Percentiles rank a stretch among this genome's conserved stretches.
phyloP scores from a whole-genome alignment of 441 rosid species.

The Gossypium trilobum region DNA sequence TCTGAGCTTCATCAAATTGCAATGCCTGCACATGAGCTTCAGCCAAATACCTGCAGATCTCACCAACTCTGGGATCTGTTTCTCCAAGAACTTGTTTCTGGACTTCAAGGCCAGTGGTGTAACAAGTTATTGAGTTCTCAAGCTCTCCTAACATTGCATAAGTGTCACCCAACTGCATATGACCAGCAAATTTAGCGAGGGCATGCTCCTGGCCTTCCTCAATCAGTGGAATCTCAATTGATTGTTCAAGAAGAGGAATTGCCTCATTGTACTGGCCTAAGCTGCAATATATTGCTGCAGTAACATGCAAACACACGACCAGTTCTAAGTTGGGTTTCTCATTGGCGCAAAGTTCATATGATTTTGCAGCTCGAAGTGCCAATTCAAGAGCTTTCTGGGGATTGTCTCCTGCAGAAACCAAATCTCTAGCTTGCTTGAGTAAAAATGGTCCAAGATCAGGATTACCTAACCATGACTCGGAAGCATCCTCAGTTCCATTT shows the following conservation, averaged over 20 bases:
- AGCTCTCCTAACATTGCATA: slow-evolving; percentile 55
- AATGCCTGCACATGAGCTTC: slow-evolving; percentile 4
- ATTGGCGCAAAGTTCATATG: slow-evolving; percentile 40
- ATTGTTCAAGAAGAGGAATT: slow-evolving; percentile 42
- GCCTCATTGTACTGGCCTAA: slow-evolving; percentile 48
- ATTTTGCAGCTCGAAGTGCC: slow-evolving; percentile 48
- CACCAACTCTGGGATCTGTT: slow-evolving; percentile 1
- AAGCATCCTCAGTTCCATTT: slow-evolving; percentile 3
- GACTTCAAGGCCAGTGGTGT: slow-evolving; percentile 40
- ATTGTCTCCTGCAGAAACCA: slow-evolving; percentile 49
- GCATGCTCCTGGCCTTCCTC: slow-evolving; percentile 52
- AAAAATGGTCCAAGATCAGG: slow-evolving; percentile 16
- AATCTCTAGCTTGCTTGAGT: slow-evolving; percentile 52
- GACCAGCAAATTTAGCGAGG: slow-evolving; percentile 52
- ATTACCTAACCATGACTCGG: not conserved
- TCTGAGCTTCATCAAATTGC: slow-evolving; percentile 37
- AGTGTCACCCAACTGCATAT: slow-evolving; percentile 70
- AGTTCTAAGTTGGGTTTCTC: slow-evolving; percentile 44
- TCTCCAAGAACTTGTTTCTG: slow-evolving; percentile 41
- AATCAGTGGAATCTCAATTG: slow-evolving; percentile 38
- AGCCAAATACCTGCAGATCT: slow-evolving; percentile 10
- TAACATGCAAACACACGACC: slow-evolving; percentile 59
- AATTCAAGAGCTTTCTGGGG: slow-evolving; percentile 48
- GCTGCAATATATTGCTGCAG: slow-evolving; percentile 48
- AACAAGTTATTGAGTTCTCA: slow-evolving; percentile 50